Evolutionary conservation across 441 rosid genomes (phyloP).

Genomic region (Jatropha multifida): DNA sequence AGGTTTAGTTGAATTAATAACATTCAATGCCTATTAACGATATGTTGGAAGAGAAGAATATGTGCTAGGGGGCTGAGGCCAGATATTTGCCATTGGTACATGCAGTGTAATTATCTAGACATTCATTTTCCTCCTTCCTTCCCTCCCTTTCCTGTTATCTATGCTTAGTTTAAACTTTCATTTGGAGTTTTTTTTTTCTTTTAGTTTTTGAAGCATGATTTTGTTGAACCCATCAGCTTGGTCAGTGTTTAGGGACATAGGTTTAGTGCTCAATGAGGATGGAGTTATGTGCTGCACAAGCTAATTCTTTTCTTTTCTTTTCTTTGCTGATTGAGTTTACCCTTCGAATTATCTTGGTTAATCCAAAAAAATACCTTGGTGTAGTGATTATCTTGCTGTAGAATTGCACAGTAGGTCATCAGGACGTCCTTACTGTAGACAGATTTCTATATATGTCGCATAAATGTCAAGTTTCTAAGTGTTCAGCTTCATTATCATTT

Average conservation of each 20-base stretch:
- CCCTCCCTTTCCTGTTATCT: neutral
- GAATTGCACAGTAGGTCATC: slow-evolving; percentile 9
- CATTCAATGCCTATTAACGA: slow-evolving; percentile 3
- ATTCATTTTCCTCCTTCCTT: slow-evolving; percentile 4
- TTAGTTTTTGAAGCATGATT: neutral
- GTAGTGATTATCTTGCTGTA: neutral
- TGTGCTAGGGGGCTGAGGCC: slow-evolving; percentile 17
- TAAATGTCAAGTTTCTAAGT: slow-evolving; percentile 2
- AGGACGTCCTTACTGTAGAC: neutral
- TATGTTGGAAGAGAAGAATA: slow-evolving; percentile 16
- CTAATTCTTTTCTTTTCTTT: neutral
- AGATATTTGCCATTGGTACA: neutral
- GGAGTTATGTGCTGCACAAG: neutral
- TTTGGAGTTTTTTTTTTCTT: neutral
- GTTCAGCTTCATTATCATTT: slow-evolving; percentile 9
- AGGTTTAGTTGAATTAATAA: neutral
- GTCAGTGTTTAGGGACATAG: neutral
- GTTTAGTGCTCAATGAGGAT: neutral
- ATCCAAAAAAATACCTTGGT: neutral
- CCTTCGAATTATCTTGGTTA: neutral
- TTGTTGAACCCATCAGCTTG: neutral
- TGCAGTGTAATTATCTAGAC: slow-evolving; percentile 10
- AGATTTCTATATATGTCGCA: neutral
- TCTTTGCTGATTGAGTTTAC: neutral
- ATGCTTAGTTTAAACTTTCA: neutral